phyloP scores from a whole-genome alignment of 495 filamentous ascomycete species.

The Penicillium odoratum region DNA sequence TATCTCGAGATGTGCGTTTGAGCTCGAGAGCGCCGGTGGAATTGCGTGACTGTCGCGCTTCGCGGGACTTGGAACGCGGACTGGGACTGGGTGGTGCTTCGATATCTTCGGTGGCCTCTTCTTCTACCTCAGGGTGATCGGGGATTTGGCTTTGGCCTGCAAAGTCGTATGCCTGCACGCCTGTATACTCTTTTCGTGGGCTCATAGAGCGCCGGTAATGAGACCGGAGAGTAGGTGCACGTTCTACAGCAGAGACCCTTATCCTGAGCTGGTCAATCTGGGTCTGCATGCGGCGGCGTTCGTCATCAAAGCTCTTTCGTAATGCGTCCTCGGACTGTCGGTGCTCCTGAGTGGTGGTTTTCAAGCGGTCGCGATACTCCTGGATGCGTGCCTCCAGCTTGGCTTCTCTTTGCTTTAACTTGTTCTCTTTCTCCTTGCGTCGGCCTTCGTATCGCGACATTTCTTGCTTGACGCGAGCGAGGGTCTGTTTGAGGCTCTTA shows the following conservation, averaged over 20 bases:
- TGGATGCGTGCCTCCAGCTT: slow-evolving; percentile 49
- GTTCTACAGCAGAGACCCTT: slow-evolving; percentile 30
- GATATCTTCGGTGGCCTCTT: slow-evolving; percentile 38
- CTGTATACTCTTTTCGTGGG: slow-evolving; percentile 36
- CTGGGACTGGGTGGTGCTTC: slow-evolving; percentile 44
- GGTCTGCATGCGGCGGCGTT: slow-evolving; percentile 37
- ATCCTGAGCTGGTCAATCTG: slow-evolving; percentile 36
- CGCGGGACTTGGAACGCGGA: slow-evolving; percentile 39
- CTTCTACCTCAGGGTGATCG: slow-evolving; percentile 21
- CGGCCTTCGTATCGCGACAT: slow-evolving; percentile 53
- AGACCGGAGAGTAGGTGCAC: slow-evolving; percentile 24
- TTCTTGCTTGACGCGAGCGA: slow-evolving; percentile 55
- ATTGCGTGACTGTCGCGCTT: slow-evolving; percentile 22
- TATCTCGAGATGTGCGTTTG: slow-evolving; percentile 23
- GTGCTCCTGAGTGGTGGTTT: slow-evolving; percentile 35
- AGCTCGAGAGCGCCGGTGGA: slow-evolving; percentile 27
- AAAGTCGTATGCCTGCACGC: slow-evolving; percentile 36
- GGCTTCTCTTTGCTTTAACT: slow-evolving; percentile 47
- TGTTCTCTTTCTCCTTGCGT: slow-evolving; percentile 52
- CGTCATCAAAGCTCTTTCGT: slow-evolving; percentile 33
- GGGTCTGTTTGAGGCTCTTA: slow-evolving; percentile 48
- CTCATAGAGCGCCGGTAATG: slow-evolving; percentile 31
- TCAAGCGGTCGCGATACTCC: slow-evolving; percentile 46
- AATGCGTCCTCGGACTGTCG: slow-evolving; percentile 41
- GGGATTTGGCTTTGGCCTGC: slow-evolving; percentile 18